Conservation (phyloP, 2,329 filamentous ascomycete genomes). For the Fusarium albosuccineum region DNA sequence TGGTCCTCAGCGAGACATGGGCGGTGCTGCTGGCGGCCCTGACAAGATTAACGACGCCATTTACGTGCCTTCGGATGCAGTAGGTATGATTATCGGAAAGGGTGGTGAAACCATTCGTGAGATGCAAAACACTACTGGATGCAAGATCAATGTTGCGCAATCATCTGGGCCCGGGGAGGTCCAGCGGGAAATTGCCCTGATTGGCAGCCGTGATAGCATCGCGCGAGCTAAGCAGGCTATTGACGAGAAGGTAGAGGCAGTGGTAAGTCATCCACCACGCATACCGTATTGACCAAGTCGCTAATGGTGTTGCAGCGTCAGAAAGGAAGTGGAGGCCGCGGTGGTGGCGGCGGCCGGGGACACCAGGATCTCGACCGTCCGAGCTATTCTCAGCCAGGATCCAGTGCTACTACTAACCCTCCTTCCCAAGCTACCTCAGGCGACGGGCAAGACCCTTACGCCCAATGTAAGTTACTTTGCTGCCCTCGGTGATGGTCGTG, state of each 20-base stretch:
- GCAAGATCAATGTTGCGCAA: slow-evolving; percentile 94
- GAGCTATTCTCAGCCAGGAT: slow-evolving; percentile 63
- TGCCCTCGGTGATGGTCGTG: background rate
- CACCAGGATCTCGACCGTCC: slow-evolving; percentile 68
- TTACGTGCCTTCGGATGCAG: slow-evolving; percentile 88
- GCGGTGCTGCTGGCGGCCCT: slow-evolving; percentile 56
- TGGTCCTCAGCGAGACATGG: slow-evolving; percentile 52
- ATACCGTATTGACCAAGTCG: background rate
- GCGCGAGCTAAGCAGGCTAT: slow-evolving; percentile 85
- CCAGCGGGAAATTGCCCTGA: slow-evolving; percentile 87
- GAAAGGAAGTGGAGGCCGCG: slow-evolving; percentile 63
- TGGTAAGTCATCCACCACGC: slow-evolving; percentile 67
- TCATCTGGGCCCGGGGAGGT: slow-evolving; percentile 81
- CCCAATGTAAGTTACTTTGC: slow-evolving; percentile 71
- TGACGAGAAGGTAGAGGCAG: slow-evolving; percentile 91
- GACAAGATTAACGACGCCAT: slow-evolving; percentile 88
- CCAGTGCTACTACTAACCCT: slow-evolving; percentile 58
- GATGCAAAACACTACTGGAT: slow-evolving; percentile 88
- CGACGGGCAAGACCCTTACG: slow-evolving; percentile 77
- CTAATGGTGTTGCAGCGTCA: slow-evolving; percentile 60
- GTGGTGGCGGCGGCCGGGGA: slow-evolving; percentile 57
- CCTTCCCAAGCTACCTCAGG: slow-evolving; percentile 60
- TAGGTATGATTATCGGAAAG: slow-evolving; percentile 97
- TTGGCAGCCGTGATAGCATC: slow-evolving; percentile 83
- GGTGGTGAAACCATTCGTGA: slow-evolving; percentile 94